Percentiles rank a stretch among this genome's conserved stretches.
phyloP scores from a whole-genome alignment of 129 eudicot species.

The Gnaphalium uliginosum region DNA sequence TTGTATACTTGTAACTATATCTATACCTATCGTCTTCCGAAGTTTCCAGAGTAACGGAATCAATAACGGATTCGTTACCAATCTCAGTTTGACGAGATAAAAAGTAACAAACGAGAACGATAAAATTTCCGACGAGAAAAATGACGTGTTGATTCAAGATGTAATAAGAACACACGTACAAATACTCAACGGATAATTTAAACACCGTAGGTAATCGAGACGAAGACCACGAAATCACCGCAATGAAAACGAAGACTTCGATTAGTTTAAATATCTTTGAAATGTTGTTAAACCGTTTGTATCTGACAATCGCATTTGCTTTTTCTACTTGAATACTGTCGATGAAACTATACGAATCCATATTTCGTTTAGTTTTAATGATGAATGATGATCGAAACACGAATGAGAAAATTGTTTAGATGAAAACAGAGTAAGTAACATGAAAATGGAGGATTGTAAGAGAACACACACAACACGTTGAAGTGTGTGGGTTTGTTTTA shows the following conservation, averaged over 20 bases:
- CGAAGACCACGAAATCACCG: conserved; percentile 66
- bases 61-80: conserved; percentile 15
- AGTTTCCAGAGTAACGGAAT: conserved; percentile 9
- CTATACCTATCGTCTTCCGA: conserved; percentile 27
- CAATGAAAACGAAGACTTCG: conserved; percentile 44
- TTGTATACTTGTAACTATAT: background rate
- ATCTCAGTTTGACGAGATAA: conserved; percentile 44
- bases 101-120: conserved; percentile 42
- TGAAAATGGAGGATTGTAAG: conserved; percentile 17
- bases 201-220: conserved; percentile 44
- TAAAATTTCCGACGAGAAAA: conserved; percentile 71
- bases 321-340: conserved; percentile 42
- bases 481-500: conserved; percentile 21
- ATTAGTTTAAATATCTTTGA: conserved; percentile 39
- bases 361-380: background rate
- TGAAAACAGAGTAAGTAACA: background rate
- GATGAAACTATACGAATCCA: conserved; percentile 30
- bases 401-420: background rate
- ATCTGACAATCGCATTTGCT: conserved; percentile 62
- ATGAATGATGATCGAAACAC: background rate
- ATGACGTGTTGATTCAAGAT: conserved; percentile 62
- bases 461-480: conserved; percentile 11
- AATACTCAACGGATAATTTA: conserved; percentile 30
- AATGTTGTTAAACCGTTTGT: conserved; percentile 48
- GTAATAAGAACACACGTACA: conserved; percentile 27